phyloP scores from a whole-genome alignment of 1,284 basidiomycete genomes.

The Pholiota adiposa region DNA sequence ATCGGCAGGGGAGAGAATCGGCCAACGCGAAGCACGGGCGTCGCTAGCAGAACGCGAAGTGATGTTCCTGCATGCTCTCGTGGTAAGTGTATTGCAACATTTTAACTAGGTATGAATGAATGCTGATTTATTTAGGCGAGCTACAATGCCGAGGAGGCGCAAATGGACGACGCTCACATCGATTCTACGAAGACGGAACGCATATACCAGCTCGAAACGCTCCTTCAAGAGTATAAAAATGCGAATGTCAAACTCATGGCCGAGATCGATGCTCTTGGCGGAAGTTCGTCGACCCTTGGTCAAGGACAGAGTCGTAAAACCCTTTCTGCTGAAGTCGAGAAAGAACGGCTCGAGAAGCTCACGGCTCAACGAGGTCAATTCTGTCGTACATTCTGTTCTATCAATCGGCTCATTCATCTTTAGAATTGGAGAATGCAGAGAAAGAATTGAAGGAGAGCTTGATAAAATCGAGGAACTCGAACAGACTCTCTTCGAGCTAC shows the following conservation, averaged over 20 bases:
- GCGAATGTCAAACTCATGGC: slow-evolving; percentile 47
- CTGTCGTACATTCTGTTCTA: neutral
- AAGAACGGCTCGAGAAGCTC: slow-evolving; percentile 41
- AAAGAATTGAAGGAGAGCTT: slow-evolving; percentile 41
- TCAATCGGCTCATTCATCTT: neutral
- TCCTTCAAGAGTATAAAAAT: slow-evolving; percentile 59
- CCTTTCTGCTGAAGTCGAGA: slow-evolving; percentile 46
- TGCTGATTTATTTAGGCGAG: slow-evolving; percentile 49
- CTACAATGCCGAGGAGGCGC: slow-evolving; percentile 57
- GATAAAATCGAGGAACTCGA: slow-evolving; percentile 61
- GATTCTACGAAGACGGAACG: slow-evolving; percentile 45
- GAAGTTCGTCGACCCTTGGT: slow-evolving; percentile 31
- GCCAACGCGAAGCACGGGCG: slow-evolving; percentile 49
- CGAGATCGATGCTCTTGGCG: slow-evolving; percentile 46
- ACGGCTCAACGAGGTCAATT: slow-evolving; percentile 49
- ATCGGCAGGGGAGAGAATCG: slow-evolving; percentile 45
- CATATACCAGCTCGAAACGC: slow-evolving; percentile 59
- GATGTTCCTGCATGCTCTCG: slow-evolving; percentile 62
- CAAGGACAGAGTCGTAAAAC: slow-evolving; percentile 36
- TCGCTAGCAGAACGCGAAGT: slow-evolving; percentile 61
- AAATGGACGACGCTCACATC: slow-evolving; percentile 24
- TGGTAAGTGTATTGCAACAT: slow-evolving; percentile 46
- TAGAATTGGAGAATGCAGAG: slow-evolving; percentile 50
- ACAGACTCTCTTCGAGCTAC: slow-evolving; percentile 74
- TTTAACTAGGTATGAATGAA: neutral